Evolutionary conservation across 2,329 filamentous ascomycete species (phyloP).

Genomic region (Talaromyces sp.): DNA sequence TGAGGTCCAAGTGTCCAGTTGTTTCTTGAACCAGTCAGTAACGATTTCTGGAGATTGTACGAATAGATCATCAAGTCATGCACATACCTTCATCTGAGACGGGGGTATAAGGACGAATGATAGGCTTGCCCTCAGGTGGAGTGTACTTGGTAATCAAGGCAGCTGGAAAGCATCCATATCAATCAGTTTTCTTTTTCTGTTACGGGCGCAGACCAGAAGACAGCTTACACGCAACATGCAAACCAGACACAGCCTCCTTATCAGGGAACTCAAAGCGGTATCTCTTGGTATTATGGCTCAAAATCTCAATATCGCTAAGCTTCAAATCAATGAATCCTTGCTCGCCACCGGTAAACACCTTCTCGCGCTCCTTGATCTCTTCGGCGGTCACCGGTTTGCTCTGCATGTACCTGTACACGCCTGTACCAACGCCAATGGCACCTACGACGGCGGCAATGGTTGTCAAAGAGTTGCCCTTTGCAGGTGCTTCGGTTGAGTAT

Average conservation of each 20-base stretch:
- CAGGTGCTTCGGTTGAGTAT: slow-evolving; percentile 61
- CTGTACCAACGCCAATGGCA: slow-evolving; percentile 47
- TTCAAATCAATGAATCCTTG: slow-evolving; percentile 83
- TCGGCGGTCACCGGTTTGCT: slow-evolving; percentile 22
- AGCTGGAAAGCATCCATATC: slow-evolving; percentile 34
- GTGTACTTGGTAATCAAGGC: slow-evolving; percentile 91
- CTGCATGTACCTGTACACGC: slow-evolving; percentile 49
- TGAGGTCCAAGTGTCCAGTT: slow-evolving; percentile 75
- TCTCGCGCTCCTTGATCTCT: slow-evolving; percentile 35
- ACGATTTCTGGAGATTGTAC: background rate
- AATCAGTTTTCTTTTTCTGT: background rate
- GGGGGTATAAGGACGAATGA: slow-evolving; percentile 89
- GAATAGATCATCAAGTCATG: background rate
- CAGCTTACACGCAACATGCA: slow-evolving; percentile 66
- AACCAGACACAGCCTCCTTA: slow-evolving; percentile 74
- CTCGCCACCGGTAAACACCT: slow-evolving; percentile 73
- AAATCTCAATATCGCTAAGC: slow-evolving; percentile 67
- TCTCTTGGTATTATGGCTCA: slow-evolving; percentile 95
- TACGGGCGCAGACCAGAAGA: background rate
- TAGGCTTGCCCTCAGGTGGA: slow-evolving; percentile 74
- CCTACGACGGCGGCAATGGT: slow-evolving; percentile 49
- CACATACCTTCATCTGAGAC: slow-evolving; percentile 70
- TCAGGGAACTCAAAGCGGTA: slow-evolving; percentile 84
- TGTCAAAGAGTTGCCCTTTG: slow-evolving; percentile 52
- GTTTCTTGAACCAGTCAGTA: slow-evolving; percentile 48